These are phyloP conservation scores for Sergeia podlipaevii DNA, from an alignment of 208 protist species.

Conservation along the genomic window DNA sequence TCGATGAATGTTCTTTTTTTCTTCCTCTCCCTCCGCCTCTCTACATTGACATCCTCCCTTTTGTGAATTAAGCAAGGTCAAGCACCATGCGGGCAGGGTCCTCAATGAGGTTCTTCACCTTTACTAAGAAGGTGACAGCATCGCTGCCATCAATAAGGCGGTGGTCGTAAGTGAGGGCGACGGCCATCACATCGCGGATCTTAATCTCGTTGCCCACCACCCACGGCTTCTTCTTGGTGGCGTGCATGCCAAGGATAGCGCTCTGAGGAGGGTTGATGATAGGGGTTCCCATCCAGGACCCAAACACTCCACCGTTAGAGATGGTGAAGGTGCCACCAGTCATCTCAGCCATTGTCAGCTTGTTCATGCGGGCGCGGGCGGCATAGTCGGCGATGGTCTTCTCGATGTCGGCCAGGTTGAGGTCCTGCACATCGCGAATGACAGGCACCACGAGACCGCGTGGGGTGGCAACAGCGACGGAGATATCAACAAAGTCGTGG, in stretches of 20 bases:
- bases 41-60: neutral
- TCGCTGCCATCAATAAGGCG: constrained; percentile 98
- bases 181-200: constrained; percentile 98
- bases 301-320: constrained; percentile 99
- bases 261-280: constrained; percentile 99
- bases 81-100: constrained; percentile 94
- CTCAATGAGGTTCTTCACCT: constrained; percentile 97
- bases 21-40: neutral
- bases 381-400: constrained; percentile 92
- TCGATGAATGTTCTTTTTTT: too few species aligned
- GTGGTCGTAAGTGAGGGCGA: constrained; percentile 99
- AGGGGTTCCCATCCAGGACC: constrained; percentile 98
- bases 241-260: constrained; percentile 99
- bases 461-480: constrained; percentile 97
- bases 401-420: constrained; percentile 97
- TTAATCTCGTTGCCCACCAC: constrained; percentile 90
- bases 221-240: constrained; percentile 95
- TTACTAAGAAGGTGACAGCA: constrained; percentile 97
- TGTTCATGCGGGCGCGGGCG: constrained; percentile 86
- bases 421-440: constrained; percentile 94
- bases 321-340: constrained; percentile 99
- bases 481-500: constrained; percentile 98
- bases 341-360: constrained; percentile 97
- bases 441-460: constrained; percentile 97
- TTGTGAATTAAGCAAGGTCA: constrained; percentile 62